phyloP scores from a whole-genome alignment of 352 stramenopile species.

The Globisporangium abappressorium region DNA sequence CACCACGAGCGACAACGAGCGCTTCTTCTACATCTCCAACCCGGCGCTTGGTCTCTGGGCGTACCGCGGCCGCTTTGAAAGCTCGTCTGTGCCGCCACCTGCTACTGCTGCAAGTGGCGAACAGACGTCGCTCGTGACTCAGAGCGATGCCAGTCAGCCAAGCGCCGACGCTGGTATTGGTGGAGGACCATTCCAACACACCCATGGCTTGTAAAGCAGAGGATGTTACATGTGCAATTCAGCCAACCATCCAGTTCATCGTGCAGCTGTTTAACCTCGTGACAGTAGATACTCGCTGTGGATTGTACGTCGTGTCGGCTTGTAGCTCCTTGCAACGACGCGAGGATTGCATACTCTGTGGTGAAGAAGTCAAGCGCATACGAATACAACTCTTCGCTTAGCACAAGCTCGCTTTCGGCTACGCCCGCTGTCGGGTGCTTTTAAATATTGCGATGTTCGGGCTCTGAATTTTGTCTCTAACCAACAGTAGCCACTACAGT shows the following conservation, averaged over 20 bases:
- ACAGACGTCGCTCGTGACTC: conserved; percentile 29
- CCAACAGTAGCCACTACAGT: not conserved
- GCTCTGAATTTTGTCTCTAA: not conserved
- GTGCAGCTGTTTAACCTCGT: not conserved
- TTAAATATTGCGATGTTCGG: not conserved
- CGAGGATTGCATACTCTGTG: too few relatives aligned
- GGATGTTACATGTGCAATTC: not conserved
- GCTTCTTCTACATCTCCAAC: conserved; percentile 97
- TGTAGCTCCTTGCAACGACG: not conserved
- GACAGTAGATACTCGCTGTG: not conserved
- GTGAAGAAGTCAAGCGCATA: too few relatives aligned
- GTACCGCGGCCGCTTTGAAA: conserved; percentile 78
- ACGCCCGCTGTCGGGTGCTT: not conserved
- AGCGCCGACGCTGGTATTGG: conserved; percentile 73
- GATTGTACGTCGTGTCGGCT: not conserved
- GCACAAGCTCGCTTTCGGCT: not conserved
- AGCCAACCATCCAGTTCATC: not conserved
- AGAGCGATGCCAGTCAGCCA: conserved; percentile 42
- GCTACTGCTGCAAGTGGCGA: not conserved
- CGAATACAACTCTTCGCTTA: not conserved
- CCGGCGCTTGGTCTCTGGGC: conserved; percentile 96
- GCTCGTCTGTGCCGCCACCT: conserved; percentile 26
- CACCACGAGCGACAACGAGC: conserved; percentile 60
- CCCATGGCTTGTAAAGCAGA: conserved; percentile 8
- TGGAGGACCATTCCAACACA: conserved; percentile 67